These are phyloP conservation scores for Pichia exigua DNA, from an alignment of 805 yeast genomes.

Conservation along the genomic window DNA sequence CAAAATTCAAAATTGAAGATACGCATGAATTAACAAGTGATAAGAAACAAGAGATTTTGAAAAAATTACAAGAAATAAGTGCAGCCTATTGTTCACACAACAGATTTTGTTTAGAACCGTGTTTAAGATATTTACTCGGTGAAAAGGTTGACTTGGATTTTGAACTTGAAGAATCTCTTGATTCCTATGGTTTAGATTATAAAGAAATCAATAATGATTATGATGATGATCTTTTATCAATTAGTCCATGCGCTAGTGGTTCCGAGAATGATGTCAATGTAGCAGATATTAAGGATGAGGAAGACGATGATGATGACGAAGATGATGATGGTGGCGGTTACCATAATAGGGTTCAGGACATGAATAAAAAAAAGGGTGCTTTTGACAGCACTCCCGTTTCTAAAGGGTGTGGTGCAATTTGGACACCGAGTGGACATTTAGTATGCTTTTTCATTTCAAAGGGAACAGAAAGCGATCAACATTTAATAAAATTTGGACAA, in stretches of 20 bases:
- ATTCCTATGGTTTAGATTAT: slow-evolving; percentile 1
- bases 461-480: slow-evolving; percentile 33
- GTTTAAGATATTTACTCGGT: slow-evolving; percentile 72
- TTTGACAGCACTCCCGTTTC: slow-evolving; percentile 86
- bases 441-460: slow-evolving; percentile 75
- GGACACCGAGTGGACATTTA: slow-evolving; percentile 73
- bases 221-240: background rate
- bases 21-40: slow-evolving; percentile 56
- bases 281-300: slow-evolving; percentile 32
- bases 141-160: slow-evolving; percentile 52
- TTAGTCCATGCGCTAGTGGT: background rate
- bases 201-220: background rate
- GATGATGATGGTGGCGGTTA: slow-evolving; percentile 21
- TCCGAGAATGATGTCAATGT: background rate
- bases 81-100: slow-evolving; percentile 46
- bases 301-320: slow-evolving; percentile 15
- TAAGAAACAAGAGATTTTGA: slow-evolving; percentile 43
- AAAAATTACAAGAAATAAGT: slow-evolving; percentile 48
- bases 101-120: slow-evolving; percentile 70
- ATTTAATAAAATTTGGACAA: slow-evolving; percentile 42
- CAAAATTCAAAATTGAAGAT: slow-evolving; percentile 66
- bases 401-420: slow-evolving; percentile 85
- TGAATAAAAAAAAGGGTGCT: slow-evolving; percentile 21
- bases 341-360: slow-evolving; percentile 1
- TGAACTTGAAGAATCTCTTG: slow-evolving; percentile 17